Conservation (phyloP, 2,329 filamentous ascomycete genomes). For the Albophoma yamanashiensis region DNA sequence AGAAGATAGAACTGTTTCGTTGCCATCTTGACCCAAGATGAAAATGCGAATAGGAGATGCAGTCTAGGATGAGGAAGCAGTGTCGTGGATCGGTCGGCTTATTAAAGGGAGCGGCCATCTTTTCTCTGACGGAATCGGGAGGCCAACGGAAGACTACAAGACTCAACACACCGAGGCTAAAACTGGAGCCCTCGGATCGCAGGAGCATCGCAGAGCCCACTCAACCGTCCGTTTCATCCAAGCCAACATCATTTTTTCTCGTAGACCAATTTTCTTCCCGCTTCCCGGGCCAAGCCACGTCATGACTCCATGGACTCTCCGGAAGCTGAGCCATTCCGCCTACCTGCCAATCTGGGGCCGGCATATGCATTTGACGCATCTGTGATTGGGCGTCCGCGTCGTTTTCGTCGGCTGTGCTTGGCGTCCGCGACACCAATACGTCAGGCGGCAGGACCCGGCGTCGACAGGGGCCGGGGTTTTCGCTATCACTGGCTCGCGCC, state of each 20-base stretch:
- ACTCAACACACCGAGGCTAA: neutral
- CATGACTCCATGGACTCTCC: neutral
- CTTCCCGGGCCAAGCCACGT: neutral
- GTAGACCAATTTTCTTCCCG: neutral
- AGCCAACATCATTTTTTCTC: neutral
- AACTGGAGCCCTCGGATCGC: neutral
- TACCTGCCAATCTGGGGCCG: neutral
- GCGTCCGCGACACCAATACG: neutral
- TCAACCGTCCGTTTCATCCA: neutral
- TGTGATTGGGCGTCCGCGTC: neutral
- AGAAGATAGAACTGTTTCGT: slow-evolving; percentile 29
- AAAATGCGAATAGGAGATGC: neutral
- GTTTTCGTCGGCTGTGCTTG: neutral
- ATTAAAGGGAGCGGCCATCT: neutral
- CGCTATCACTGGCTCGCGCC: neutral
- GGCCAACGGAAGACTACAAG: neutral
- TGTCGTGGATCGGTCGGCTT: neutral
- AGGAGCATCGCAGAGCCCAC: neutral
- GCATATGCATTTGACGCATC: neutral
- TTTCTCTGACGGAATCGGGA: neutral
- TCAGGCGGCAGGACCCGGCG: neutral
- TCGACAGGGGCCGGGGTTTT: neutral
- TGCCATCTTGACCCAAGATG: slow-evolving; percentile 14
- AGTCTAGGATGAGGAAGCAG: neutral
- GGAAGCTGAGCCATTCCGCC: neutral